Base-by-base conservation (phyloP, 2,329 filamentous ascomycete genomes). In the Aspergillus udagawae region DNA sequence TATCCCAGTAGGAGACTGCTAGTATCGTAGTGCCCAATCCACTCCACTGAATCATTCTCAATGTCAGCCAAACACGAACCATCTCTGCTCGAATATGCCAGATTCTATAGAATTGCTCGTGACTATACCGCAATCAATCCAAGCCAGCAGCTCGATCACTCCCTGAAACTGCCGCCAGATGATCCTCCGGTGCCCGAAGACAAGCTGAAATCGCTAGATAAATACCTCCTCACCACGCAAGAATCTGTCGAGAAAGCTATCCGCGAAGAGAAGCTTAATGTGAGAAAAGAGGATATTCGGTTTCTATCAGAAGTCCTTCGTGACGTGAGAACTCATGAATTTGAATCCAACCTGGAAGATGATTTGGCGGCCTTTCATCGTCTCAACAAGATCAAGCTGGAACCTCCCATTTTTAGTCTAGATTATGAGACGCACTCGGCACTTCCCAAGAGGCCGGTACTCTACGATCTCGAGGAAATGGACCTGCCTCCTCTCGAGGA, bases 1-100 rank as follows among this genome's bases (percentile, higher is more conserved):
- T 14, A 14, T n/a, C 44, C 21, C 44, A 7, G 44, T 27, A 25
- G 12, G 3, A 47, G 14, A 35, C 32, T 6, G 14, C 7, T 8
- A 47, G 3, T 21, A 25, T 42, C 25, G 12, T 14, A 42, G 27
- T 35, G 27, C 32, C 45, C 42, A 27, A 21, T 14, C 23, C 51
- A 35, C 14, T 42, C 7, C 23, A n/a, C 47, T 38, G 3, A 44
- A 14, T 23, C 17, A 2, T 17, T 9, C 54, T 45, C n/a, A 32
- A 64, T 61, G 57, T 58, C 49, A 45, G 25, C 27, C 17, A 25
- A 20, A 59, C 63, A 64, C 23, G 72, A 75, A n/a, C 69, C 69
- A 17, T 73, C 73, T 21, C 62, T 77, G 6, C 66, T 81, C 7
- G 75, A 80, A 20, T 83, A 82, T 60, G 79, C 80, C 21, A 74